Base-by-base conservation (phyloP, 1,139 yeast genomes). In the Candida dubliniensis region DNA sequence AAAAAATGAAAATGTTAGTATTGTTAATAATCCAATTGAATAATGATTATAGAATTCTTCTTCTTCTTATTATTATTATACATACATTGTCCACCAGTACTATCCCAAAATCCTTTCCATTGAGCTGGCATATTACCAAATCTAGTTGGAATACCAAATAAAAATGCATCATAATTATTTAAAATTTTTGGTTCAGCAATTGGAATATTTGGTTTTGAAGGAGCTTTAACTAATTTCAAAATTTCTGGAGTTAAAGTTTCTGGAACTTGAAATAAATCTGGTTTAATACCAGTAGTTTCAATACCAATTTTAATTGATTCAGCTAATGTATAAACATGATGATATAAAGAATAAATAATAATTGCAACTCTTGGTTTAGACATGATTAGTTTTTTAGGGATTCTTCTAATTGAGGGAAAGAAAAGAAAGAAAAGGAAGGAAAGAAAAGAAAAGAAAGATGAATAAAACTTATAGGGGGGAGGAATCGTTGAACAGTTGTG, bases 141-240 rank as follows among this genome's bases (percentile, higher is more conserved):
- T 55, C 74, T 59, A 51, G 74, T 67, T 34, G 74, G 72, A 39
- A 67, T 54, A 45, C 74, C 74, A 46, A 68, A 65, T 49, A 68
- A 50, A 53, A 66, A 67, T 14, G 69, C 71, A 52, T 68, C 71
- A 56, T 65, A 67, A 40, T 56, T 51, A 24, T 54, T 55, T 53
- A 68, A 63, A 31, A 67, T 64, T 29, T 64, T 66, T 38, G 55
- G 45, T 34, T 63, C 56, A 35, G 68, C 71, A 51, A 62, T 57
- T 46, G 71, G 71, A 57, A 58, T 60, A 48, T 59, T 59, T 36
- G 66, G 63, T 57, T 58, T 66, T 24, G 63, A 50, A 23, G 73
- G 69, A 31, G 73, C 73, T 45, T 63, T 59, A 57, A 68, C 46
- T 43, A 47, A 42, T 30, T 55, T 47, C 56, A 68, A 64, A 29